Evolutionary conservation across 2,329 filamentous ascomycete species (phyloP), one percentile per base, ranked within the genome.

Genomic region (Cladosporium oxysporum): DNA sequence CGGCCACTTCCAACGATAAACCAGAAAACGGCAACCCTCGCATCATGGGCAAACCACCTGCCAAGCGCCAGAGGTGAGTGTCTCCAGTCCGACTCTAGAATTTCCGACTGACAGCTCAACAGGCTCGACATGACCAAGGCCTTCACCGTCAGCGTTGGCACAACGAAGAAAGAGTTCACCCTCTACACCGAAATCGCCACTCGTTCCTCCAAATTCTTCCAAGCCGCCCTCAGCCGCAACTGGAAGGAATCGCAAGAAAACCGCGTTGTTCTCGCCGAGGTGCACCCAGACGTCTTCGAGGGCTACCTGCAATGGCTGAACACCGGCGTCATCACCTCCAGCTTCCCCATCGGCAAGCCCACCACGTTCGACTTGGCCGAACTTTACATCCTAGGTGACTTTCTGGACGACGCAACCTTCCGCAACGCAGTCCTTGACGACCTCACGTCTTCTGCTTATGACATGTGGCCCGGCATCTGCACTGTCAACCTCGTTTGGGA

Each of bases 271-370:
- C 59, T 72, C 2, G 37, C 68, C 2, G 68, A 69, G 7, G 23
- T 58, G 7, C 44, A 66, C 8, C 29, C 62, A 1, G 53, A 66
- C 2, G n/a, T 37, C 23, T 71, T 70, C 26, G 64, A 55, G 18
- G 44, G 69, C 47, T 72, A 71, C 29, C 58, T 69, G 1, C 66
- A 69, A 26, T 71, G 68, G 68, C 66, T 71, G 2, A 68, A 71
- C 62, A 69, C 66, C 6, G 53, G 64, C 55, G 58, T 62, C 5
- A 3, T 71, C 31, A 64, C 66, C 14, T 16, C 26, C 49, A 52
- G 23, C 49, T 44, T 44, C 37, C 16, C 26, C 49, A 52, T 28
- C 26, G 14, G 21, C 49, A 26, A 5, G 26, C 49, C 49, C 49
- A 28, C 2, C 23, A 52, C 14, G 7, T 4, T 52, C 23, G 1